Base-by-base conservation (phyloP, 306 rosid genomes). In the Prunus armeniaca region DNA sequence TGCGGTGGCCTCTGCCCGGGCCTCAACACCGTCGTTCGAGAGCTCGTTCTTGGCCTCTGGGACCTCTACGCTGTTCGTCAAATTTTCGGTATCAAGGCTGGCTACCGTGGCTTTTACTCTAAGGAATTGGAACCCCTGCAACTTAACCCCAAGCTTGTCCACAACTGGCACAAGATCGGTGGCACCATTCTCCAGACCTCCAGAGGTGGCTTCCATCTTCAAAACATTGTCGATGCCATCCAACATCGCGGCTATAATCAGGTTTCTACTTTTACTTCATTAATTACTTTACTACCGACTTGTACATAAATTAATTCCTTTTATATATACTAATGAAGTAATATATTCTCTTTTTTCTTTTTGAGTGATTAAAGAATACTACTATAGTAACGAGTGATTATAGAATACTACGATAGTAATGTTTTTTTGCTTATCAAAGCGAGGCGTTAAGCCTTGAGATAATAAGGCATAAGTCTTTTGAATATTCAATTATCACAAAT, bases 1-100 rank as follows among this genome's bases (percentile, higher is more conserved):
- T 89, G 91, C 63, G 93, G 91, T 3, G 93, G 91, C 15, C 85
- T 89, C 55, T 87, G 93, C 52, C 98, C 98, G 6, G 97, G 98
- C 19, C 68, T 89, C 4, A 93, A 93, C 80, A 93, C 98, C 27
- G 97, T 89, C 25, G 85, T 91, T 54, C 77, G 98, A 75, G 98
- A 93, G 86, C 91, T 93, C 1, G 93, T 88, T 13, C 79, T 73
- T 54, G 90, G 86, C 56, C 80, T 88, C 50, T 89, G 96, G 96
- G 87, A 93, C 4, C 88, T 89, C 67, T 93, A 91, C 14, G 91
- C 90, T 3, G 96, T 91, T 43, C 89, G 96, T 49, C 77, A 84
- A 9, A 93, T 93, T 10, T 84, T 80, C 27, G 98, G 98, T 25
- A 30, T 93, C 63, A 78, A 76, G 19, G 88, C 90, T 2, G 98